A percentile compares a stretch with the other conserved stretches of the same genome.
Evolutionary conservation across 176 grass and related monocot genomes (phyloP).

Genomic region (Dactylis glomerata): DNA sequence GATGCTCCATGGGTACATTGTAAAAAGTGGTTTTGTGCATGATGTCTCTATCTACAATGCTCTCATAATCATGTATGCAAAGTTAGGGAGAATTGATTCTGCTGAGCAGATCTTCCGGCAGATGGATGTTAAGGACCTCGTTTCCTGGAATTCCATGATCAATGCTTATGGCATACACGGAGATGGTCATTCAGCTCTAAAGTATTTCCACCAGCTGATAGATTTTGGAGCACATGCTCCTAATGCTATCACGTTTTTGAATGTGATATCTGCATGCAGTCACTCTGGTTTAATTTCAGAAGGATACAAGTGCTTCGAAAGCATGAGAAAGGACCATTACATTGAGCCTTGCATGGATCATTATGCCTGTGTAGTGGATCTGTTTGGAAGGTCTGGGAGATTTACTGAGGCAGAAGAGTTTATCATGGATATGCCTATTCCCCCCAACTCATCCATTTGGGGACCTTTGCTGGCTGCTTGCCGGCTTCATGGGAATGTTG

Average conservation of each 20-base stretch:
- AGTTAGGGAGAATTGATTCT: constrained; percentile 49
- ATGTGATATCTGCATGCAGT: constrained; percentile 62
- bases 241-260: constrained; percentile 60
- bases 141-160: constrained; percentile 79
- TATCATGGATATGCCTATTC: constrained; percentile 54
- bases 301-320: constrained; percentile 62
- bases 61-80: constrained; percentile 65
- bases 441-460: constrained; percentile 57
- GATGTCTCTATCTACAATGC: constrained; percentile 61
- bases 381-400: constrained; percentile 62
- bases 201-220: constrained; percentile 40
- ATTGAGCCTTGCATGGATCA: constrained; percentile 65
- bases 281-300: constrained; percentile 60
- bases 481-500: constrained; percentile 48
- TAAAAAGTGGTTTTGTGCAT: constrained; percentile 34
- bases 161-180: constrained; percentile 60
- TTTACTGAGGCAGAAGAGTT: constrained; percentile 54
- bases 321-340: constrained; percentile 49
- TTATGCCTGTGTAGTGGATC: constrained; percentile 67
- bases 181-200: constrained; percentile 50
- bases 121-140: constrained; percentile 55
- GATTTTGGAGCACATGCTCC: constrained; percentile 30
- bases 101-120: constrained; percentile 44
- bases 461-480: constrained; percentile 61
- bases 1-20: constrained; percentile 50